Conservation (phyloP, 352 stramenopile genomes). For the Plasmopara halstedii region DNA sequence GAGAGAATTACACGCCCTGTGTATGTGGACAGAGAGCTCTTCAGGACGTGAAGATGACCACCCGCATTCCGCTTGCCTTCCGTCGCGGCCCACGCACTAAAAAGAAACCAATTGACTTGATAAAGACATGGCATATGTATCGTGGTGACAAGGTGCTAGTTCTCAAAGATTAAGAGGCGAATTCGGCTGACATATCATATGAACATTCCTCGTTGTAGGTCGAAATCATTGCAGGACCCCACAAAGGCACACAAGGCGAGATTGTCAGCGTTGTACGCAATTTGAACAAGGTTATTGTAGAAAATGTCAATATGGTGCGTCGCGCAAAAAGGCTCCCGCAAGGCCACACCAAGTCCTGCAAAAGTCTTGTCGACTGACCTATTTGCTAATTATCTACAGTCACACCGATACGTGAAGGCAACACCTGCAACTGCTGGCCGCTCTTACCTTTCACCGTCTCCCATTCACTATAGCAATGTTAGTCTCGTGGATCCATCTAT, state of each 20-base stretch:
- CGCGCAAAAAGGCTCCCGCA: neutral
- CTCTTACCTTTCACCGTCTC: slow-evolving; percentile 73
- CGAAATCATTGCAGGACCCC: slow-evolving; percentile 70
- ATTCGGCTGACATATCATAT: too few relatives aligned
- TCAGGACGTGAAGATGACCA: slow-evolving; percentile 39
- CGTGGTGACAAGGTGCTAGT: slow-evolving; percentile 60
- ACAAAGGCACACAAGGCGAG: slow-evolving; percentile 77
- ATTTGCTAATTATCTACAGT: slow-evolving; percentile 8
- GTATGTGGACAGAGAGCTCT: slow-evolving; percentile 19
- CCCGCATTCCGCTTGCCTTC: slow-evolving; percentile 73
- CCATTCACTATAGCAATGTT: slow-evolving; percentile 85
- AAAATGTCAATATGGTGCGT: slow-evolving; percentile 85
- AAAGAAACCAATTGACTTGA: slow-evolving; percentile 70
- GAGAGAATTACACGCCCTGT: neutral
- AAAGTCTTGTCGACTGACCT: slow-evolving; percentile 2
- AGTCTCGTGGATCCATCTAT: slow-evolving; percentile 79
- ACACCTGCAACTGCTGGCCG: slow-evolving; percentile 57
- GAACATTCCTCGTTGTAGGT: too few relatives aligned
- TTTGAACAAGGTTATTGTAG: slow-evolving; percentile 70
- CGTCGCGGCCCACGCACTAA: slow-evolving; percentile 67
- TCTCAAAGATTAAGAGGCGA: too few relatives aligned
- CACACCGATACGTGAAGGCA: slow-evolving; percentile 75
- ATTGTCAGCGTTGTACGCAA: slow-evolving; percentile 70
- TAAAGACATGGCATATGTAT: slow-evolving; percentile 76
- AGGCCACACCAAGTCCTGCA: too few relatives aligned